A percentile compares a stretch with the other conserved stretches of the same genome.
Evolutionary conservation across 1,139 yeast genomes (phyloP).

Genomic region (Magnusiomyces suaveolens): DNA sequence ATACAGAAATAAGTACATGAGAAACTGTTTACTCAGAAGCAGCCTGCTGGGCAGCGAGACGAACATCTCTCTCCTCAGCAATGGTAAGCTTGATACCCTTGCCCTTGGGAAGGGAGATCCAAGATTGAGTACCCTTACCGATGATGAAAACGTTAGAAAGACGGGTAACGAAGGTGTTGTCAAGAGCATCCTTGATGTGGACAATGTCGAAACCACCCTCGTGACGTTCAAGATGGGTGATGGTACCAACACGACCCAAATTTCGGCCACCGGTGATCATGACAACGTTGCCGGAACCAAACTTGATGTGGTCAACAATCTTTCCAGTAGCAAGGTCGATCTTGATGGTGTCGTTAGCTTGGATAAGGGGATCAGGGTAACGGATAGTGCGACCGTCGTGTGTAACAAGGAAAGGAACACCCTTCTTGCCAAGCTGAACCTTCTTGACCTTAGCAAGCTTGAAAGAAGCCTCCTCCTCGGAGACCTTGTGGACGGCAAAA

Average conservation of each 20-base stretch:
- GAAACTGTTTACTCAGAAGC: conserved; percentile 2
- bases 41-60: conserved; percentile 29
- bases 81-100: conserved; percentile 98
- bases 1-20: conserved; percentile 1
- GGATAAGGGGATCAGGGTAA: conserved; percentile 96
- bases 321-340: conserved; percentile 93
- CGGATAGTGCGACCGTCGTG: conserved; percentile 99
- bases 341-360: conserved; percentile 95
- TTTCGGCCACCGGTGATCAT: conserved; percentile 99
- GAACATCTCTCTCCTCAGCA: conserved; percentile 99
- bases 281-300: conserved; percentile 90
- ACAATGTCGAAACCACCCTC: conserved; percentile 99
- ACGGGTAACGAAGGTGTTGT: conserved; percentile 98
- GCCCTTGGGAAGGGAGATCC: conserved; percentile 98
- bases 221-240: conserved; percentile 97
- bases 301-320: conserved; percentile 83
- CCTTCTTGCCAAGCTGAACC: conserved; percentile 97
- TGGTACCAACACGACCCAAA: conserved; percentile 99
- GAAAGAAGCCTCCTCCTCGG: conserved; percentile 96
- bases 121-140: conserved; percentile 97
- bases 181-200: conserved; percentile 95
- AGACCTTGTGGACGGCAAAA: conserved; percentile 98
- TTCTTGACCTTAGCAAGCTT: conserved; percentile 96
- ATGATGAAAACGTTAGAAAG: conserved; percentile 91
- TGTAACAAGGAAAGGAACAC: conserved; percentile 95